phyloP scores from a whole-genome alignment of 192 early-diverging fungal species.

The Podila clonocystis region DNA sequence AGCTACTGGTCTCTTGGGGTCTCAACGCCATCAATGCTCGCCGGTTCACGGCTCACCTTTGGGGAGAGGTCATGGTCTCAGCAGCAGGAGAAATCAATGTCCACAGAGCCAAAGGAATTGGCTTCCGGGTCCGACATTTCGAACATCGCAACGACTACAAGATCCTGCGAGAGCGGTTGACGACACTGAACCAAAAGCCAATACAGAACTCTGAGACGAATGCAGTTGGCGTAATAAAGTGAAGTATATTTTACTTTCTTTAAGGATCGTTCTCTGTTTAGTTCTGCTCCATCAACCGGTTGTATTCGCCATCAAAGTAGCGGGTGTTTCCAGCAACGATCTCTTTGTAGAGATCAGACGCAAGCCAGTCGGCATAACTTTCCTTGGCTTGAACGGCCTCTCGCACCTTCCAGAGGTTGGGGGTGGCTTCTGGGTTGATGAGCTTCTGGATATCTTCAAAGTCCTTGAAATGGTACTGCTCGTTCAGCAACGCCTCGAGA shows the following conservation, averaged over 20 bases:
- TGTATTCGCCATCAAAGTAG: conserved; percentile 11
- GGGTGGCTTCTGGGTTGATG: conserved; percentile 2
- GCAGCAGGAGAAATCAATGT: conserved; percentile 39
- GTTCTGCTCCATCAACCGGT: background rate
- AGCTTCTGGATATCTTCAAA: conserved; percentile 6
- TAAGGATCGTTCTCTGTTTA: too few species aligned
- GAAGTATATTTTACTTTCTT: too few species aligned
- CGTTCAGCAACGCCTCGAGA: conserved; percentile 4
- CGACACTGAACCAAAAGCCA: conserved; percentile 11
- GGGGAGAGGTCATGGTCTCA: conserved; percentile 26
- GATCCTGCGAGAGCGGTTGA: background rate
- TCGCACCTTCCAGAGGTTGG: conserved; percentile 25
- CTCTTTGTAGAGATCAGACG: conserved; percentile 3
- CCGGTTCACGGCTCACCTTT: conserved; percentile 34
- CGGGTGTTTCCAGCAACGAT: background rate
- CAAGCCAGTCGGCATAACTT: conserved; percentile 11
- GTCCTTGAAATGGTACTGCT: conserved; percentile 14
- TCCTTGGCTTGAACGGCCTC: conserved; percentile 3
- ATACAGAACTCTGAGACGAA: background rate
- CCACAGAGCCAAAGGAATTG: conserved; percentile 9
- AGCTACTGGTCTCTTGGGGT: conserved; percentile 32
- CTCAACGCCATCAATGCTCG: conserved; percentile 26
- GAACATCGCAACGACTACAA: conserved; percentile 18
- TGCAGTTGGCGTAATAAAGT: too few species aligned
- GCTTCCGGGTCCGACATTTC: conserved; percentile 22